Evolutionary conservation across 768 basidiomycete species (phyloP), one percentile per base, ranked within the genome.

Genomic region (Lactarius vividus): DNA sequence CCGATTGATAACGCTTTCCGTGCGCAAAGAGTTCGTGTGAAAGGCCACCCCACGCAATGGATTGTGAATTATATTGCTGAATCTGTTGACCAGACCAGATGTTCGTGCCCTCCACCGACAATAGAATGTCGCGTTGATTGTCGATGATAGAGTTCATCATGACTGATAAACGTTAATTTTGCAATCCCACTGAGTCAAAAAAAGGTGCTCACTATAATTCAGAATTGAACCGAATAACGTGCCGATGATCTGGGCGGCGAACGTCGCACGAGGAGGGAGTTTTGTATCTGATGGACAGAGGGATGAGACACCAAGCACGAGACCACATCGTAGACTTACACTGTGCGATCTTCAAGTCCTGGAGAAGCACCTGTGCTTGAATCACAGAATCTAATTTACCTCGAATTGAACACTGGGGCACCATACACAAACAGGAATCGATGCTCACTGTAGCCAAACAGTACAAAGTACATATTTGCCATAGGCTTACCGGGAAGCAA

Each of bases 131-230:
- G 0, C 79, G 77, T 56, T 86, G 83, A 44, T 74, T 78, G 59
- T 79, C 77, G 71, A 88, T 79, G 64, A 88, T 83, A 1, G 80
- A 79, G 67, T 84, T 85, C 85, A 86, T 86, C 59, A 88, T 70
- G 53, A 86, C 81, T 67, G 55, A 23, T 23, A 46, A 29, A 9
- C 29, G n/a, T 52, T 20, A 57, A 26, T 9, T 35, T 11, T 39
- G 4, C 1, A 46, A 31, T 9, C 10, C 23, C 18, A 35, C 20
- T 5, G 35, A 40, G 4, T 40, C 39, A 16, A 49, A 23, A 49
- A 49, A 23, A 5, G 9, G 42, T 11, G 31, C 60, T 15, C 26
- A 66, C 68, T 33, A 74, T 76, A 79, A 71, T 79, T 79, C 59
- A 79, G 70, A 1, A 79, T 33, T 3, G 73, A 68, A 33, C 82